Base-by-base conservation (phyloP, 495 filamentous ascomycete genomes). In the Penicillium macrosclerotiorum region DNA sequence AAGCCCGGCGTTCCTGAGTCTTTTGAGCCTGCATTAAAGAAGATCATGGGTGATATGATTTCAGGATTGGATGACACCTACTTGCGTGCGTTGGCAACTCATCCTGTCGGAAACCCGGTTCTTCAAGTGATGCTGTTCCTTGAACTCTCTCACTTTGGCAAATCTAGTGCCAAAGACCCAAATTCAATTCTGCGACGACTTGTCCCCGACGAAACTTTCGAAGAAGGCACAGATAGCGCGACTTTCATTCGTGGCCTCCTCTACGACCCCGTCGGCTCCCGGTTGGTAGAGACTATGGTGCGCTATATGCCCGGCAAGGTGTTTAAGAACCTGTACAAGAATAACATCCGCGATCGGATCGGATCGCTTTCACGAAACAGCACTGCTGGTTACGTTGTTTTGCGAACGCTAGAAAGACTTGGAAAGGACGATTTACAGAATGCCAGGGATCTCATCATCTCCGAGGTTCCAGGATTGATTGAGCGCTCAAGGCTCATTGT, bases 251-350 rank as follows among this genome's bases (percentile, higher is more conserved):
- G 87, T 51, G 83, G 86, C 26, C 76, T 97, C 51, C 64, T 96
- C 17, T 97, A 96, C 59, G 88, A 95, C 57, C 70, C 86, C 0
- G 80, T 96, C 18, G 94, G 94, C 4, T 96, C 90, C 4, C 84
- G 90, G 23, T 74, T 98, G 4, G 76, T 96, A 8, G 93, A 98
- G 61, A 86, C 82, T 2, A 83, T 98, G 43, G 77, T 96, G 47
- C 76, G 78, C 8, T 74, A 83, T 55, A 84, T 85, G 22, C 90
- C 91, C 0, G 90, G 88, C 22, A 95, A 88, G 57, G 75, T 87
- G 14, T 97, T 97, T 77, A 95, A 96, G 60, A 76, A 78, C 16
- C 63, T 98, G 0, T 86, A 92, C 59, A 78, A 76, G 31, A 80
- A 82, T 35, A 79, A 86, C 47, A 85, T 97, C 49, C 80, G 79